Base-by-base conservation (phyloP, 768 basidiomycete genomes). In the Lactarius hengduanensis region DNA sequence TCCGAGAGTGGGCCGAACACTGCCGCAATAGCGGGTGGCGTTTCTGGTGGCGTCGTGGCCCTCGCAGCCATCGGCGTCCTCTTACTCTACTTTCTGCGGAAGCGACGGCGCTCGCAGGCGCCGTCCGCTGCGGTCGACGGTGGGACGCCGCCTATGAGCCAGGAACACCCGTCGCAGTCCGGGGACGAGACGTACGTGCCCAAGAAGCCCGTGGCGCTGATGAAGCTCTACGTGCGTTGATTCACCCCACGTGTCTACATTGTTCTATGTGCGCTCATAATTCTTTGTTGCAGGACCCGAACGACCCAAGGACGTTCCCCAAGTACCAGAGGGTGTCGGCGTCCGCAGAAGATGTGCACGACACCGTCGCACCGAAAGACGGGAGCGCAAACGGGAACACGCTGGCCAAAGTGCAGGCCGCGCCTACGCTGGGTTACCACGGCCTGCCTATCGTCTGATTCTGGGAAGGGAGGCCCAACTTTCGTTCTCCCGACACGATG, bases 151-250 rank as follows among this genome's bases (percentile, higher is more conserved):
- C 38, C 38, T 5, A 13, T 40, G 38, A 40, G 5, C 38, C 13
- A 40, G 15, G 38, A 15, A 13, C 38, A 15, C 5, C 5, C 15
- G 38, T 15, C 38, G 4, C 11, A 4, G 38, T 38, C 38, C 4
- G 13, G 13, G 0, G 38, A 38, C 38, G 3, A 15, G 38, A 13
- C 38, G 38, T 38, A 38, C 13, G 15, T 40, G 4, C 5, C 38
- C 5, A 6, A 1, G 30, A 56, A 9, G 55, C 9, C 30, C 18
- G 1, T 16, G 10, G 7, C 30, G 16, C 18, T 28, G 2, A 47
- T 28, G 47, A 59, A 2, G 34, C 7, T 67, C 32, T 67, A 67
- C 43, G 66, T 67, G 20, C 38, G 66, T 58, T 38, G 43, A 26
- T 16, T 28, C 10, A 4, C 9, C 6, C 26, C 1, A 1, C 15